Base-by-base conservation (phyloP, 106 monocot genomes). In the Alisma plantagoaquatica region DNA sequence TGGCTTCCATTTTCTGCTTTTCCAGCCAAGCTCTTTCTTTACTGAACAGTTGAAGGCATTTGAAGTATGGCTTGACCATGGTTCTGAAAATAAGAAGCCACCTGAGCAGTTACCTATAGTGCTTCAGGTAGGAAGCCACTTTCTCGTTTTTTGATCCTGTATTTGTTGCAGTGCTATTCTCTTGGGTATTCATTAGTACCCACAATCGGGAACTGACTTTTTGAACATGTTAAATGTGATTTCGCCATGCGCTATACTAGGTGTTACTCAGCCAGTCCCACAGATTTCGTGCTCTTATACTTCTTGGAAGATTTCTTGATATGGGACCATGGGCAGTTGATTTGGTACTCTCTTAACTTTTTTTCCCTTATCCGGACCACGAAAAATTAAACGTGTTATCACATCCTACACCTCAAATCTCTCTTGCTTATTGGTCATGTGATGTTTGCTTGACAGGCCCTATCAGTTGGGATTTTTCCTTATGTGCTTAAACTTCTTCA, bases 251-350 rank as follows among this genome's bases (percentile, higher is more conserved):
- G n/a, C n/a, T n/a, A n/a, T n/a, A n/a, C 3, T 57, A 94, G 94
- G 94, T 94, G 73, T 73, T 94, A 64, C 83, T 94, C 43, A 88
- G 94, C 30, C 94, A 94, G 53, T 88, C 88, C 56, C 94, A 88
- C 73, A 73, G 94, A 58, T 88, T 84, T 67, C 74, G 77, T 25
- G 94, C 94, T 11, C 55, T 94, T 62, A 84, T 81, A 27, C 94
- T 94, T 65, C 84, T 94, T 20, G 94, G 94, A 46, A 84, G 94
- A 78, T 94, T 94, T 51, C 88, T 94, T 58, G 94, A 94, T 60
- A 94, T 94, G 94, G 94, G 94, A 44, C 67, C 80, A 30, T 94
- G 94, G 94, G 94, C 94, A 57, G 94, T 94, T 22, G 84, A 94
- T 69, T 59, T 77, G 94, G 94, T 88, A 81, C 31, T 29, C 44